Percentiles rank a stretch among this genome's conserved stretches.
These are phyloP conservation scores for Knoxia roxburghii DNA, from an alignment of 257 asterid species.

Conservation along the genomic window DNA sequence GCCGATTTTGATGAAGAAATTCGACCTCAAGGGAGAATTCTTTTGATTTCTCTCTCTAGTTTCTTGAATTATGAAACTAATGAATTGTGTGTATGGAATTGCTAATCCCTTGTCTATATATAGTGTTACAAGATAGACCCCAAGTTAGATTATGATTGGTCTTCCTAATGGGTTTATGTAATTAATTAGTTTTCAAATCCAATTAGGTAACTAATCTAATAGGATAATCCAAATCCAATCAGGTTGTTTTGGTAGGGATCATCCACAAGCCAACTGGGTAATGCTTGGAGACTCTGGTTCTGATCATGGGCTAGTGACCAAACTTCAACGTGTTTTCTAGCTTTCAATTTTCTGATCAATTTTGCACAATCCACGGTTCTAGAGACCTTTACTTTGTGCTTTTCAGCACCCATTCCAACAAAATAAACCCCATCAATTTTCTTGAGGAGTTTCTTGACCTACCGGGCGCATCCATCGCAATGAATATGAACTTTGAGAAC, in stretches of 20 bases:
- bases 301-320: slow-evolving; percentile 22
- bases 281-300: slow-evolving; percentile 10
- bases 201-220: too few species aligned
- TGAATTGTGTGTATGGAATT: too few species aligned
- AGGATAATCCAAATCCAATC: too few species aligned
- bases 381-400: slow-evolving; percentile 22
- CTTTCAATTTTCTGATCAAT: slow-evolving; percentile 27
- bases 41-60: too few species aligned
- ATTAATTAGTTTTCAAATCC: too few species aligned
- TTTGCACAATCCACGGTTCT: slow-evolving; percentile 36
- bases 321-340: slow-evolving; percentile 62
- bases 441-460: slow-evolving; percentile 55
- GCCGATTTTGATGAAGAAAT: too few species aligned
- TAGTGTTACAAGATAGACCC: too few species aligned
- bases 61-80: too few species aligned
- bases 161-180: too few species aligned
- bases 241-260: slow-evolving; percentile 17
- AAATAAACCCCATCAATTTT: slow-evolving; percentile 54
- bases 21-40: too few species aligned
- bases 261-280: slow-evolving; percentile 16
- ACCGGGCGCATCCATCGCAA: slow-evolving; percentile 59
- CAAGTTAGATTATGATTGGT: too few species aligned
- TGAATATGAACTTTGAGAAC: slow-evolving; percentile 65
- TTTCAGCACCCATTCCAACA: slow-evolving; percentile 43
- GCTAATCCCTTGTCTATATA: too few species aligned